Evolutionary conservation across 352 stramenopile species (phyloP).

Genomic region (Pythium folliculosum): DNA sequence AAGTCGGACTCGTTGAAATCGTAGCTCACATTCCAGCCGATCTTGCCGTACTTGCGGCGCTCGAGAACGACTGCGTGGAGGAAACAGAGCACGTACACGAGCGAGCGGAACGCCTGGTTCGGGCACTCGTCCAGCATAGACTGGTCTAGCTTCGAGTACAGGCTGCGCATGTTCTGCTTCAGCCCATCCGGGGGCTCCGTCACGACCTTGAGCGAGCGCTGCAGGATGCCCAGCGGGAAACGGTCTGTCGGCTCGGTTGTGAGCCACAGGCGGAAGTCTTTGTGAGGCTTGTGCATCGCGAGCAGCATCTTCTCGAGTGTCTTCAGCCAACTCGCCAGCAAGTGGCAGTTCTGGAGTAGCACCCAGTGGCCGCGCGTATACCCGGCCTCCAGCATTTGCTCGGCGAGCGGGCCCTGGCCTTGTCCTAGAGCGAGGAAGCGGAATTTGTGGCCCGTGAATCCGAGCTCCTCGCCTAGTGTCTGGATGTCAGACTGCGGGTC

Average conservation of each 20-base stretch:
- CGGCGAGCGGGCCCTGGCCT: slow-evolving; percentile 92
- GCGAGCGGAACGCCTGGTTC: slow-evolving; percentile 90
- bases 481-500: slow-evolving; percentile 96
- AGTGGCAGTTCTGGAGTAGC: slow-evolving; percentile 95
- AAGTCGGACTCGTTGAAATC: slow-evolving; percentile 98
- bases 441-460: slow-evolving; percentile 91
- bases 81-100: slow-evolving; percentile 96
- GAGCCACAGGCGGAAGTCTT: slow-evolving; percentile 95
- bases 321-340: slow-evolving; percentile 92
- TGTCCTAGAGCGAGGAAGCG: slow-evolving; percentile 94
- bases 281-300: slow-evolving; percentile 90
- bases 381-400: slow-evolving; percentile 93
- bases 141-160: slow-evolving; percentile 92
- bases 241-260: slow-evolving; percentile 95
- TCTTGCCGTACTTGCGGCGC: slow-evolving; percentile 96
- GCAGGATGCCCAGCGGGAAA: slow-evolving; percentile 95
- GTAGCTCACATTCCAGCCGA: slow-evolving; percentile 97
- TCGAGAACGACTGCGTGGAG: slow-evolving; percentile 95
- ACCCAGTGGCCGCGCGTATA: slow-evolving; percentile 89
- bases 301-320: slow-evolving; percentile 94
- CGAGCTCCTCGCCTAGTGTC: slow-evolving; percentile 89
- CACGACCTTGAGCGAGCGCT: slow-evolving; percentile 95
- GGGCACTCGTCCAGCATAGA: slow-evolving; percentile 92
- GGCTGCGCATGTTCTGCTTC: slow-evolving; percentile 96
- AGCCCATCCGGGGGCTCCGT: slow-evolving; percentile 95